phyloP scores from a whole-genome alignment of 192 early-diverging fungal genomes.

The Rhizophagus clarus region DNA sequence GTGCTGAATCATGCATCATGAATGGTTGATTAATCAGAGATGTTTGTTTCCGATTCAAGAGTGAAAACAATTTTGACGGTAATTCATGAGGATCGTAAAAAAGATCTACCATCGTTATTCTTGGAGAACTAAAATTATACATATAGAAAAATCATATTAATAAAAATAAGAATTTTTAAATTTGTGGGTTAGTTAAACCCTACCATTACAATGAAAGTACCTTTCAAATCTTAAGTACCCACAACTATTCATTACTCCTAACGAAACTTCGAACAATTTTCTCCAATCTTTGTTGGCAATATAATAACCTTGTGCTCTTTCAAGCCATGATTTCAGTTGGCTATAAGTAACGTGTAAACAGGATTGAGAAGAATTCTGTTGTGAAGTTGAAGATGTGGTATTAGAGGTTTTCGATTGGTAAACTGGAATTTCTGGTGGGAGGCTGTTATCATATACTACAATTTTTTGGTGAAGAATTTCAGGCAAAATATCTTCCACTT shows the following conservation, averaged over 20 bases:
- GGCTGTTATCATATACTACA: not conserved
- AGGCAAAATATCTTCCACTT: constrained; percentile 16
- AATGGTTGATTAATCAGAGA: not conserved
- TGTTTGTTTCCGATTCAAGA: not conserved
- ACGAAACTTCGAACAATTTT: constrained; percentile 26
- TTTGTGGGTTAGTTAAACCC: not conserved
- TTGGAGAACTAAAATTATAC: constrained; percentile 1
- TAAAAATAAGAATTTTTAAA: not conserved
- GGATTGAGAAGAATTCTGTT: constrained; percentile 5
- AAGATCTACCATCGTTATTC: constrained; percentile 9
- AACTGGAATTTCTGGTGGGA: not conserved
- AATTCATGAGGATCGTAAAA: constrained; percentile 6
- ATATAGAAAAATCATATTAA: not conserved
- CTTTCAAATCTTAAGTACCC: constrained; percentile 21
- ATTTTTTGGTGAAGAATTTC: constrained; percentile 14
- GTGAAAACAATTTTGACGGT: constrained; percentile 10
- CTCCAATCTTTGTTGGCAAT: constrained; percentile 15
- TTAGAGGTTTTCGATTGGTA: not conserved
- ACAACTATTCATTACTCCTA: constrained; percentile 16
- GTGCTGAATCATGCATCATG: not conserved
- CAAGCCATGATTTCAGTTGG: constrained; percentile 12
- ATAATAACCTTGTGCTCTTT: constrained; percentile 21
- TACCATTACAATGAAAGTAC: constrained; percentile 10
- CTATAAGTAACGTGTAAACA: not conserved
- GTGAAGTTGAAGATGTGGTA: not conserved